Evolutionary conservation across 495 filamentous ascomycete species (phyloP), one percentile per base, ranked within the genome.

Genomic region (Aspergillus steynii): DNA sequence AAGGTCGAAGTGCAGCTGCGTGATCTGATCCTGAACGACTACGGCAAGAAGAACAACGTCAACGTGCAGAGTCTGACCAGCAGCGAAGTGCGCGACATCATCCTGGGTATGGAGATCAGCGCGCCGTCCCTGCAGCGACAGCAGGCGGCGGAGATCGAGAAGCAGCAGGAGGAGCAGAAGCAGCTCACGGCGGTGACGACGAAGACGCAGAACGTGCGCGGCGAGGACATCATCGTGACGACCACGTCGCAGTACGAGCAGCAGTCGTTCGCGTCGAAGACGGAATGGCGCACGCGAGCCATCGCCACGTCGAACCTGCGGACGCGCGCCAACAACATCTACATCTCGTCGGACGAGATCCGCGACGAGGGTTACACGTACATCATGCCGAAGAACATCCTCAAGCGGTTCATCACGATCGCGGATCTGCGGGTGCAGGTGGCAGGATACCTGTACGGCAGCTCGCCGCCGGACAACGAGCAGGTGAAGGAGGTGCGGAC

Each of bases 41-140:
- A 99, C 68, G 96, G 96, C 67, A 98, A 98, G 86, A 98, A 98
- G 83, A 99, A 98, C 76, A 97, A 98, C 66, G 96, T 99, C 78
- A 98, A 97, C 71, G 93, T 94, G 27, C 95, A 96, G 20, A 96
- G 91, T 68, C 83, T 99, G 76, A 99, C 96, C 0, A 96, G 87
- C 65, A 96, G 88, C 66, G 96, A 99, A 84, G 94, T 99, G 47
- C 87, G 96, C 57, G 96, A 99, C 71, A 99, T 99, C 68, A 99
- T 99, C 67, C 80, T 99, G 61, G 96, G 96, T 83, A 99, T 99
- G 96, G 96, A 99, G 75, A 99, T 99, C 61, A 95, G 90, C 60
- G 96, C 96, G 5, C 96, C 96, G 4, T 97, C 93, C 1, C 89
- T 99, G 90, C 96, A 99, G 75, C 88, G 96, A 55, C 96, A 99